These are phyloP conservation scores for Xylariaceae sp. DNA, from an alignment of 2,329 filamentous ascomycete species.

Conservation along the genomic window DNA sequence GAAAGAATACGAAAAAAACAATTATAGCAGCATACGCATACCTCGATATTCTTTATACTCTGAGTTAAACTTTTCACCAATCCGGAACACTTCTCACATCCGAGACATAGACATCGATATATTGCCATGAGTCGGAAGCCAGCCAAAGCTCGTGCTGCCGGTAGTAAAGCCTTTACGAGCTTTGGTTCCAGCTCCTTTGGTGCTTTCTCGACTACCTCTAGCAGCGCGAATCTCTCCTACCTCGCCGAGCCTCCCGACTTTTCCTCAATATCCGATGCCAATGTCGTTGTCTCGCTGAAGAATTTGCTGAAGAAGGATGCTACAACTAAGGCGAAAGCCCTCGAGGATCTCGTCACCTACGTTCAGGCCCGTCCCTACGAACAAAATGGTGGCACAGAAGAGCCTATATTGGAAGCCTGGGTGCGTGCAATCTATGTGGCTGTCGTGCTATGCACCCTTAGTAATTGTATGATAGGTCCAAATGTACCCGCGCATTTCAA, in stretches of 20 bases:
- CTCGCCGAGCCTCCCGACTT: slow-evolving; percentile 84
- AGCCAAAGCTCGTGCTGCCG: slow-evolving; percentile 33
- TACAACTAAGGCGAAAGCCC: slow-evolving; percentile 85
- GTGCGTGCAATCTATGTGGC: slow-evolving; percentile 46
- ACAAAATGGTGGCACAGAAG: slow-evolving; percentile 68
- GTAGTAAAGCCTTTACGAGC: slow-evolving; percentile 31
- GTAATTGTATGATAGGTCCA: slow-evolving; percentile 61
- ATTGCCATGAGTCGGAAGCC: slow-evolving; percentile 36
- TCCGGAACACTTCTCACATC: background rate
- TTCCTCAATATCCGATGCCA: slow-evolving; percentile 73
- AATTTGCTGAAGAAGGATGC: slow-evolving; percentile 91
- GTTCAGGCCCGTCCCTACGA: slow-evolving; percentile 58
- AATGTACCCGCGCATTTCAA: slow-evolving; percentile 85
- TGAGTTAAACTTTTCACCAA: background rate
- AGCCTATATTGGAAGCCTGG: slow-evolving; percentile 86
- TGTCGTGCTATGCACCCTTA: slow-evolving; percentile 5
- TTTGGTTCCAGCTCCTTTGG: slow-evolving; percentile 27
- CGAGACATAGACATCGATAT: background rate
- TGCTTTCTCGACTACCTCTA: slow-evolving; percentile 45
- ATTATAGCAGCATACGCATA: background rate
- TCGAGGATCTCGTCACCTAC: slow-evolving; percentile 79
- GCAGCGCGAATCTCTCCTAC: slow-evolving; percentile 71
- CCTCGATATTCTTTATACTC: background rate
- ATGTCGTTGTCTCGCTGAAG: slow-evolving; percentile 88
- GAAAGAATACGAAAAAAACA: no score